Base-by-base conservation (phyloP, 148 eudicot genomes). In the Vaccinium vitisidaea region DNA sequence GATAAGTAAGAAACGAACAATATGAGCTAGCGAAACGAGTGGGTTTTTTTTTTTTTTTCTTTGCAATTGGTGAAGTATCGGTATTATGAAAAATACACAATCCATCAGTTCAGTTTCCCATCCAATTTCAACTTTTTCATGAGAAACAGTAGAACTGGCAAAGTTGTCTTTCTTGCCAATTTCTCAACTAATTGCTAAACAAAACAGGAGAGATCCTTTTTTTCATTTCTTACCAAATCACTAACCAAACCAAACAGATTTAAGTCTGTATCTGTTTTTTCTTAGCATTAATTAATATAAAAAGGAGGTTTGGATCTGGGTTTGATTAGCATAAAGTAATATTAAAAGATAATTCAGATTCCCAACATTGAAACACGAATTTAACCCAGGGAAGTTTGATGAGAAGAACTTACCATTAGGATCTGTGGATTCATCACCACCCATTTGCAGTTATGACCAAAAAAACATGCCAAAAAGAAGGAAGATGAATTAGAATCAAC, bases 321-420 rank as follows among this genome's bases (percentile, higher is more conserved):
- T 16, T 55, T 56, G 59, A 56, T 56, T 56, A 56, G 19, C 59
- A 16, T 43, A 56, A 4, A 16, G 59, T 56, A 56, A 56, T 19
- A 8, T 63, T 4, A 63, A 58, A 58, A 4, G 36, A 53, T 67
- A 49, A 25, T 14, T n/a, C 30, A 77, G 56, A 48, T 50, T 19
- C 27, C 8, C 52, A 46, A 2, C 16, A 61, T 3, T 18, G 10
- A 80, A 39, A 16, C 27, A 30, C 32, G 7, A 27, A 82, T 1
- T 70, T 30, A 16, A 30, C 25, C 30, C 36, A 0, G 43, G 56
- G n/a, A 14, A 50, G 56, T 10, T 2, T 18, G 23, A 27, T 52
- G 7, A 8, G 14, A 11, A 69, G 2, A 52, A 61, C 84, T 16
- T 76, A 86, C 87, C 87, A 86, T 82, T 86, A 15, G 87, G 87